phyloP scores from a whole-genome alignment of 2,329 filamentous ascomycete genomes.

The Fusarium guadeloupense region DNA sequence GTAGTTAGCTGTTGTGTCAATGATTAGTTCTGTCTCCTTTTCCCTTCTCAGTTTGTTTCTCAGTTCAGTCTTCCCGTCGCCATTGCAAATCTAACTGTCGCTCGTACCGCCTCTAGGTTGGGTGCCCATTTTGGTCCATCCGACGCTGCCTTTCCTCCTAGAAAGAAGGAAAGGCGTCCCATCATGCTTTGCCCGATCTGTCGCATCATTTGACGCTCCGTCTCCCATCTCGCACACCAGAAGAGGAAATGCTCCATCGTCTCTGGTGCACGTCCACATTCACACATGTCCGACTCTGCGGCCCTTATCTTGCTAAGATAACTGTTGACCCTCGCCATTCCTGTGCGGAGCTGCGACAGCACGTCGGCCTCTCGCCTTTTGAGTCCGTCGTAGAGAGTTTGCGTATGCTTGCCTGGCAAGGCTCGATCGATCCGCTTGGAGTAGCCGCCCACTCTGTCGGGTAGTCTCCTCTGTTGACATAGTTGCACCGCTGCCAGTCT shows the following conservation, averaged over 20 bases:
- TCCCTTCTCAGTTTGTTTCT: too few species aligned
- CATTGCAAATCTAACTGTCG: too few species aligned
- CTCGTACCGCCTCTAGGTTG: too few species aligned
- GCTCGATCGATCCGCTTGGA: constrained; percentile 5
- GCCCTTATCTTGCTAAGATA: background rate
- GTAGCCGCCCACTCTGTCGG: constrained; percentile 8
- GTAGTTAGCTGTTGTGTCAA: too few species aligned
- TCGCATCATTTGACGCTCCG: background rate
- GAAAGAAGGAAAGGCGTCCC: too few species aligned
- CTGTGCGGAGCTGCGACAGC: background rate
- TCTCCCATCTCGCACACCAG: background rate
- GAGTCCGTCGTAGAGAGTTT: background rate
- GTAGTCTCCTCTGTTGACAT: background rate
- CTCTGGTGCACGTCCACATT: background rate
- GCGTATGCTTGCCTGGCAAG: background rate
- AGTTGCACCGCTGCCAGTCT: background rate
- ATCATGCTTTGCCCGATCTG: too few species aligned
- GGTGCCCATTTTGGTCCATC: too few species aligned
- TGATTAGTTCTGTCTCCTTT: too few species aligned
- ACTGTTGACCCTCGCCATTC: constrained; percentile 2
- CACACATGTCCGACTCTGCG: background rate
- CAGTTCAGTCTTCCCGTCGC: too few species aligned
- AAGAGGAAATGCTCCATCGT: background rate
- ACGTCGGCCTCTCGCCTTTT: background rate
- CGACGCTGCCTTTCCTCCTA: too few species aligned